Conservation (phyloP, 108 stramenopile species). For the Nitzschia inconspicua region DNA sequence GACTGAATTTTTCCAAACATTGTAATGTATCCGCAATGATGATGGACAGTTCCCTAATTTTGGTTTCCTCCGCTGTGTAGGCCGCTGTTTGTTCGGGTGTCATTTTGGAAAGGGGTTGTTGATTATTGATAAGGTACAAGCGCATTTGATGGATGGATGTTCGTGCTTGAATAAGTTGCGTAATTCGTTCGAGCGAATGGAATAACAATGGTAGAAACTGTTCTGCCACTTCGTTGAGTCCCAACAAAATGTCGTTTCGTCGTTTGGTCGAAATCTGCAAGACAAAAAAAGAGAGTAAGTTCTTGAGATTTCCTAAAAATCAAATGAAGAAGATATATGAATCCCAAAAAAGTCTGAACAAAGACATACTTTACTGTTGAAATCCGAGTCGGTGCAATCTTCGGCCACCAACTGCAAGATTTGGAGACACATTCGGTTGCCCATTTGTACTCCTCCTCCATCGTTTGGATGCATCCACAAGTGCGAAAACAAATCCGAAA, state of each 20-base stretch:
- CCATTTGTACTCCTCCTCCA: constrained; percentile 54
- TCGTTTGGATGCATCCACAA: constrained; percentile 53
- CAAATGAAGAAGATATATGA: too few species aligned
- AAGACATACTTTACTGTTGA: constrained; percentile 74
- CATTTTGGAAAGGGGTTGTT: constrained; percentile 64
- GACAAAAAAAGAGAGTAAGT: too few species aligned
- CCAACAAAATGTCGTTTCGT: constrained; percentile 84
- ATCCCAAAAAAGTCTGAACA: too few species aligned
- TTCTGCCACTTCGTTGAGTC: constrained; percentile 76
- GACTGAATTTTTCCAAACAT: constrained; percentile 74
- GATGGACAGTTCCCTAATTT: constrained; percentile 27
- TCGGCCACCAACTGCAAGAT: constrained; percentile 74
- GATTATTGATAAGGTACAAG: constrained; percentile 50
- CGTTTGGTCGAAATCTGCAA: constrained; percentile 70
- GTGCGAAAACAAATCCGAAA: constrained; percentile 51
- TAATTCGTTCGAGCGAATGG: constrained; percentile 64
- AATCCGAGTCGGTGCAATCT: constrained; percentile 91
- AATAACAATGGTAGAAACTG: constrained; percentile 70
- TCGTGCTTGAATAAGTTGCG: constrained; percentile 46
- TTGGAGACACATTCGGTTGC: constrained; percentile 76
- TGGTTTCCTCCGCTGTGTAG: constrained; percentile 52
- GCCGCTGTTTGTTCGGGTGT: constrained; percentile 53
- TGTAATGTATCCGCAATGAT: constrained; percentile 62
- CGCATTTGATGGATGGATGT: constrained; percentile 61
- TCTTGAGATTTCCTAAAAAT: too few species aligned